Evolutionary conservation across 331 rosid species (phyloP), one percentile per base, ranked within the genome.

Genomic region (Arachis monticola): DNA sequence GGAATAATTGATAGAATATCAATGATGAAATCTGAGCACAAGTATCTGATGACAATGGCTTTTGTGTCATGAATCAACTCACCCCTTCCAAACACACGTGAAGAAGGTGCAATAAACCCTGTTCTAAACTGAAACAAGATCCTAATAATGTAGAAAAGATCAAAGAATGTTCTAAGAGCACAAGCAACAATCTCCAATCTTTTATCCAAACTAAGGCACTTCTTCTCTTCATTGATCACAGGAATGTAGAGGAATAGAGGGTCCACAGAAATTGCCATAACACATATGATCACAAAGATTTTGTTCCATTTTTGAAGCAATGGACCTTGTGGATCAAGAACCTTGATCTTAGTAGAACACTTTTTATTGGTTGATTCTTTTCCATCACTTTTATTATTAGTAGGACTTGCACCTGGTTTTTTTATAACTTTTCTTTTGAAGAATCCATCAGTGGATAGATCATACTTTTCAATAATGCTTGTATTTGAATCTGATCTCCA

Each of bases 51-150:
- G 44, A 87, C 89, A 70, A 95, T 95, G 67, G 88, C 87, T 7
- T n/a, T 1, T 44, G 80, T 80, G 79, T 95, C 92, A 32, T 75
- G 71, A 61, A 86, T 74, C 14, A 84, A 82, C 72, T 88, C 98
- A 6, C 94, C 93, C 83, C 97, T 88, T 69, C 99, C 99, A 46
- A 92, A 92, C n/a, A 92, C 91, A 48, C 92, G 88, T 45, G 97
- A 92, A 75, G 98, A 83, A 61, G 99, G 96, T 8, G 92, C 91
- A 27, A 95, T 88, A 58, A 90, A 92, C 32, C 98, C 97, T 0
- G 97, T 95, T 38, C 85, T 90, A 72, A 95, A 95, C 75, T 92
- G 89, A 81, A 89, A 89, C 76, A 90, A 75, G 38, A 95, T 89
- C 40, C 73, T 91, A 76, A 92, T 75, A 76, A 89, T 32, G 65